Evolutionary conservation across 768 basidiomycete species (phyloP), one percentile per base, ranked within the genome.

Genomic region (Macrolepiota fuliginosa): DNA sequence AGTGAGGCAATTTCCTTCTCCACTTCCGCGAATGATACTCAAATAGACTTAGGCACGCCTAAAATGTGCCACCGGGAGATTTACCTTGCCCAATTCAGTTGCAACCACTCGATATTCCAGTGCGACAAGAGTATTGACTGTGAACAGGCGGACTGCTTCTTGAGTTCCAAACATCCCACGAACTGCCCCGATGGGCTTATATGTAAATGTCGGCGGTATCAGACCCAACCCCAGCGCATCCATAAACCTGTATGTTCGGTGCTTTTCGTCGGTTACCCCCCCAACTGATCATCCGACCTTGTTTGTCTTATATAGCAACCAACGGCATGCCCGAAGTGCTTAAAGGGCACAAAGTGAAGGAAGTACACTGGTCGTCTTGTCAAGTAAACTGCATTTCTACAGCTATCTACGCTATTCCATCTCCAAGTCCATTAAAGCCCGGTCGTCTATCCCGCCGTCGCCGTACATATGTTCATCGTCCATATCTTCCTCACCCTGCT

Each of bases 31-130:
- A 50, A 66, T 63, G 56, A 61, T 66, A 63, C 61, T 63, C 61
- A 64, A 65, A 63, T 67, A 37, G 67, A 66, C 66, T 53, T 64
- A 64, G 62, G 68, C 62, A 62, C 65, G 64, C 60, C 62, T 68
- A 67, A 64, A 66, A 90, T 91, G 89, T 91, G 89, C 76, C 83
- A 85, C 71, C 81, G 86, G 64, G 77, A 75, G 55, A 81, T 90
- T 67, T 77, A 73, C 65, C 83, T 88, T 71, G 73, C 70, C 60
- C 79, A 76, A 67, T 81, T 68, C 35, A 71, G 42, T n/a, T 90
- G 89, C 74, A 76, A 76, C n/a, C 87, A 89, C 70, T 73, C 80
- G 67, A 75, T 76, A 13, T 83, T 80, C 67, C 72, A 68, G 40
- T 69, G 74, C 13, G 75, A 80, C 37, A 74, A 69, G 62, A 69